Evolutionary conservation across 345 rosid species (phyloP), one percentile per base, ranked within the genome.

Genomic region (Citrus reticulata): DNA sequence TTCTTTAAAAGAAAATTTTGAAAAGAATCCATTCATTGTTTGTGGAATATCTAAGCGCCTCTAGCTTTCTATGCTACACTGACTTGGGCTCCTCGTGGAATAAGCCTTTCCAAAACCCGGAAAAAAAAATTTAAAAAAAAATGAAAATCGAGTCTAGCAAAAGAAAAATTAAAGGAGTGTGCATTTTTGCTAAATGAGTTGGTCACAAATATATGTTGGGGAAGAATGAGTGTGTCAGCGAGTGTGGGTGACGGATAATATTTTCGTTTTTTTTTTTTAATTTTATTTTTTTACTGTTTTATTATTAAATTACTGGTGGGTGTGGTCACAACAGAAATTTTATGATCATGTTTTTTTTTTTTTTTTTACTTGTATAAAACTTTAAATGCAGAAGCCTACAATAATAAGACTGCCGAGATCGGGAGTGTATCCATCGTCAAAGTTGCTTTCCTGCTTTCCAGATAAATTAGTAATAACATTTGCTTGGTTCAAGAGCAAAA

Each of bases 31-130:
- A 57, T 79, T 83, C 62, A 81, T 79, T 72, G 68, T 67, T 79
- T 72, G 68, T 67, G 82, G 82, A 77, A 81, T 82, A 60, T 81
- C 77, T 72, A 55, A 24, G 73, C 35, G 11, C 27, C 58, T 67
- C 80, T 27, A 10, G 24, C 70, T 59, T 72, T 58, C 76, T 14
- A 59, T 64, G 66, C 63, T 34, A 9, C 54, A 16, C 20, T 79
- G 64, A 79, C 72, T 57, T 73, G 58, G 73, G 74, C 73, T 51
- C 42, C 57, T 54, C 51, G 39, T 4, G 62, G 37, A n/a, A 17
- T 20, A 57, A 22, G 14, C 6, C 20, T 22, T 65, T 14, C 24
- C 19, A 22, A 22, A 32, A 51, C 49, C 61, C 13, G 29, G 0
- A 63, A 42, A 74, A 62, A 37, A 8, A 29, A 2, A 2, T 37